Conservation (phyloP, 441 rosid species). For the Jatropha podagrica region DNA sequence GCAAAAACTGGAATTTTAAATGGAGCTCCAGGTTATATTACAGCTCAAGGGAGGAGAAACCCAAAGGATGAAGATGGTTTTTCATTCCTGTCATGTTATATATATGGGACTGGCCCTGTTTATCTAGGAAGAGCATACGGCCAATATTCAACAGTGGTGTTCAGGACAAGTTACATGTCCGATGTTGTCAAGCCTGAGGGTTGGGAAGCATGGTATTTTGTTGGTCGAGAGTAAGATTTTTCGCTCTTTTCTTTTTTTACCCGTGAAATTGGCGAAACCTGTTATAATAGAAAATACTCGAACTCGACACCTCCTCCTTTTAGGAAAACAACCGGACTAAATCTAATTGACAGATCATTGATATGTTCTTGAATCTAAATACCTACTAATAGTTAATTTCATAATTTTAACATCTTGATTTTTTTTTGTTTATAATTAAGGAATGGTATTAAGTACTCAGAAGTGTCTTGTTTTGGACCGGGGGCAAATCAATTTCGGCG, state of each 20-base stretch:
- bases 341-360: no score
- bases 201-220: constrained; percentile 46
- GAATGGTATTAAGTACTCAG: background rate
- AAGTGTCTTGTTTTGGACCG: background rate
- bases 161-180: constrained; percentile 32
- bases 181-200: constrained; percentile 34
- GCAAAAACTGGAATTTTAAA: background rate
- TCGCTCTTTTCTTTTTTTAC: background rate
- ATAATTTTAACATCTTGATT: no score
- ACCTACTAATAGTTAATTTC: no score
- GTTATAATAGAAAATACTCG: no score
- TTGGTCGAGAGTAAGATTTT: constrained; percentile 44
- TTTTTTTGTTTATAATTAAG: background rate
- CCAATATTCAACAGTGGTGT: constrained; percentile 44
- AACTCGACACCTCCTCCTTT: no score
- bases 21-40: constrained; percentile 31
- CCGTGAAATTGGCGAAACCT: no score
- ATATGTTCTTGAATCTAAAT: no score
- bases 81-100: constrained; percentile 35
- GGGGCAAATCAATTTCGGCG: background rate
- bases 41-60: constrained; percentile 42
- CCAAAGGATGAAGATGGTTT: constrained; percentile 31
- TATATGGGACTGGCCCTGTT: constrained; percentile 24
- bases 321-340: no score
- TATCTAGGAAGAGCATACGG: constrained; percentile 55